Base-by-base conservation (phyloP, 1,284 basidiomycete genomes). In the Amylostereum areolatum region DNA sequence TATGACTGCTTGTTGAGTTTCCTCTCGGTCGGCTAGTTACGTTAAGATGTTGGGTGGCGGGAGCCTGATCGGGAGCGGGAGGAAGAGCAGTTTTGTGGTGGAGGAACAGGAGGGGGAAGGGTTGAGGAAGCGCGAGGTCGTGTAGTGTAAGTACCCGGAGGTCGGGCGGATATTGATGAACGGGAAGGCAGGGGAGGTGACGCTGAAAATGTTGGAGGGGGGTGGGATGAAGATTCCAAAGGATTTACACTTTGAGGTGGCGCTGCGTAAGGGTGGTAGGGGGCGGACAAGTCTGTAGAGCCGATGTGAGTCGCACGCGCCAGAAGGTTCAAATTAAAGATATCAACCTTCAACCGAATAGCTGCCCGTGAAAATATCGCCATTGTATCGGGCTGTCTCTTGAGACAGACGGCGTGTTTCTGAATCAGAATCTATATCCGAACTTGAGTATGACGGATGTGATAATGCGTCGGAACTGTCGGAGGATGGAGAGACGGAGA, bases 51-150 rank as follows among this genome's bases (percentile, higher is more conserved):
- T 57, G 61, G 29, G 46, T 51, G 18, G 61, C 44, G 7, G 62
- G 47, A 29, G 68, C 63, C 27, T 65, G 55, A 43, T 46, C 52
- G 40, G 84, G 85, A 1, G 83, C 77, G 0, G 79, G 81, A 1
- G 85, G 85, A n/a, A 79, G 71, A 5, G 80, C 74, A 46, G n/a
- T 72, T 71, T 30, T 72, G 69, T 28, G 86, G 86, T 10, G 82
- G 83, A 3, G 85, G 85, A 0, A 72, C 74, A 36, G 77, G 73
- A 18, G 85, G 85, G 6, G 84, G 84, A 33, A 88, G 74, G 18
- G 68, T 72, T 48, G 82, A 82, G 25, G 76, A 66, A 30, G 80
- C 73, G 51, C 82, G 72, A n/a, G 74, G 64, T 52, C 81, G 72
- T 27, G 63, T 58, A 4, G 58, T 11, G 7, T 18, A 18, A 18